Base-by-base conservation (phyloP, 2,329 filamentous ascomycete genomes). In the Stagonosporopsis vannaccii region DNA sequence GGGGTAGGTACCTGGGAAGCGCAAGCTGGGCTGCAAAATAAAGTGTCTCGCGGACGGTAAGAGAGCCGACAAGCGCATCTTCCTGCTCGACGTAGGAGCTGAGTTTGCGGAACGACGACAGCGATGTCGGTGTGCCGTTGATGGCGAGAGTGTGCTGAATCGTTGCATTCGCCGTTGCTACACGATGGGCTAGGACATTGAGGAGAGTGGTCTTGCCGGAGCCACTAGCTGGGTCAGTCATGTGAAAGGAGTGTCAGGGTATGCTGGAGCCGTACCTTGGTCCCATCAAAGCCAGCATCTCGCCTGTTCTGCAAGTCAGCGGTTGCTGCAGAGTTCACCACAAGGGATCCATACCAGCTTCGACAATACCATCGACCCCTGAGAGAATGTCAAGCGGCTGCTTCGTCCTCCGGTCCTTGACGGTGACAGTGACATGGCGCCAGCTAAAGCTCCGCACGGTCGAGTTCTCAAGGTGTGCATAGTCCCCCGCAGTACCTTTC, bases 11-110 rank as follows among this genome's bases (percentile, higher is more conserved):
- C 72, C 67, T 77, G 19, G 80, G 79, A 5, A 89, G 66, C 58
- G 87, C 77, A 4, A 96, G 83, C 25, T 88, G 84, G 0, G 91
- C 90, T 0, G 90, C 89, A 73, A 96, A 96, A 60, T 87, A 79
- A 58, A 96, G 77, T 0, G 91, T 96, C 78, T 96, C 92, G 25
- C 84, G 81, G 8, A 94, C 90, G 0, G 91, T 96, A 61, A 96
- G 79, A 0, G 89, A 89, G 4, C 91, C 92, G 46, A 94, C 89
- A 12, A 96, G 81, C 1, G 90, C 88, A 79, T 96, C 92, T 62
- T 96, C 91, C 74, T 96, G 92, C 78, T 96, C 92, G 20, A 96
- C 92, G 69, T 92, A 96, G 42, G 86, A 86, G 51, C 85, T 89
- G 45, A 94, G 81, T 43, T 84, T 81, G 17, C 86, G 85, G 63